These are phyloP conservation scores for Emergomyces pasteurianus DNA, from an alignment of 2,329 filamentous ascomycete genomes.

Conservation along the genomic window DNA sequence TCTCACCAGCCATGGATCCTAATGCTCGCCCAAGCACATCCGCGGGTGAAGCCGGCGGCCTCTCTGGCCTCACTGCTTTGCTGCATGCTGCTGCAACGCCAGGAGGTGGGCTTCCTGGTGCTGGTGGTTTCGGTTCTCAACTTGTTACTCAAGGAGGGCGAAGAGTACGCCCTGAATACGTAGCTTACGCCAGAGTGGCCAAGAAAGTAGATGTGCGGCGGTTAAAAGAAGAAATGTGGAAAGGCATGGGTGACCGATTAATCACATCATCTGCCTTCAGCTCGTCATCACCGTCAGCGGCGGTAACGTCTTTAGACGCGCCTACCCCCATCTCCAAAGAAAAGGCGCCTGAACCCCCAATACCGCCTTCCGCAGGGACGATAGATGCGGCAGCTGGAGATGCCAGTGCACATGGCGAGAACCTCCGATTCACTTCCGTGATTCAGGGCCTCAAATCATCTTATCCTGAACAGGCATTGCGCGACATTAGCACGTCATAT, in stretches of 20 bases:
- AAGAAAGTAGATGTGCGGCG: constrained; percentile 56
- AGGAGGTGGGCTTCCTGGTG: constrained; percentile 36
- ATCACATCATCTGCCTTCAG: constrained; percentile 24
- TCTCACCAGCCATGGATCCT: constrained; percentile 28
- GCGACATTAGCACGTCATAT: constrained; percentile 83
- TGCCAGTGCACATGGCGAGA: constrained; percentile 25
- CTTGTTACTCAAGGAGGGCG: constrained; percentile 49
- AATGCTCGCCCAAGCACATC: constrained; percentile 23
- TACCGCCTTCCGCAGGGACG: constrained; percentile 25
- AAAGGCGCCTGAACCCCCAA: constrained; percentile 8
- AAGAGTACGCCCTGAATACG: constrained; percentile 50
- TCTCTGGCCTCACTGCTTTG: constrained; percentile 27
- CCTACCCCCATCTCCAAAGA: background rate
- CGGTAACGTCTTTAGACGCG: constrained; percentile 1
- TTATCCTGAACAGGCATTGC: constrained; percentile 75
- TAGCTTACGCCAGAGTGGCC: constrained; percentile 53
- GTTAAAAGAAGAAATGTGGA: constrained; percentile 55
- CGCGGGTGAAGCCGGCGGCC: constrained; percentile 22
- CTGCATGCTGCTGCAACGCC: constrained; percentile 30
- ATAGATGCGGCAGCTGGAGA: constrained; percentile 17
- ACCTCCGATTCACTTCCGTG: constrained; percentile 76
- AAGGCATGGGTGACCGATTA: constrained; percentile 42
- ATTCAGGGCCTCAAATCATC: constrained; percentile 81
- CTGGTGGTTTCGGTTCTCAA: constrained; percentile 49
- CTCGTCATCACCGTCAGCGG: constrained; percentile 10